A percentile compares a stretch with the other conserved stretches of the same genome.
These are phyloP conservation scores for Cryptococcus sp. DNA, from an alignment of 1,284 basidiomycete species.

Conservation along the genomic window DNA sequence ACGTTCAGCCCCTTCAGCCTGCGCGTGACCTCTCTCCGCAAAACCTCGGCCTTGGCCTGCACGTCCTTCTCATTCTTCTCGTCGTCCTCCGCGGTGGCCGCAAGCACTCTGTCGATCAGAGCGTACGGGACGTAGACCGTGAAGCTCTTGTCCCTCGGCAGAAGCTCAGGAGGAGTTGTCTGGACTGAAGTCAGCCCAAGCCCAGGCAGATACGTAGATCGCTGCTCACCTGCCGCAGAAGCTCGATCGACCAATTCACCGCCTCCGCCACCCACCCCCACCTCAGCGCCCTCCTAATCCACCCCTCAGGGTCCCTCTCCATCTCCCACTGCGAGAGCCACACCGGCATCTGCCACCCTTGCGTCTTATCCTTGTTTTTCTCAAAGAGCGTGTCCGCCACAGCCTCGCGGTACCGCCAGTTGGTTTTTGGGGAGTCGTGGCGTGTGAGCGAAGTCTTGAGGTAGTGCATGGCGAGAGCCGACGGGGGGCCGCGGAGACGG, in stretches of 20 bases:
- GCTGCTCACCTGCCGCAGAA: constrained; percentile 64
- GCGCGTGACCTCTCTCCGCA: constrained; percentile 27
- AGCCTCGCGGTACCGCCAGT: constrained; percentile 69
- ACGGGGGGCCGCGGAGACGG: constrained; percentile 75
- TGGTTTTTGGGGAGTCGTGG: constrained; percentile 69
- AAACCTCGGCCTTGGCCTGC: constrained; percentile 27
- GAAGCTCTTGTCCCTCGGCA: constrained; percentile 58
- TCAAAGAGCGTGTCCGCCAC: constrained; percentile 72
- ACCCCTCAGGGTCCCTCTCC: constrained; percentile 33
- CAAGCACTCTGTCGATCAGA: constrained; percentile 79
- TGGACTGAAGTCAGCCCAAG: constrained; percentile 34
- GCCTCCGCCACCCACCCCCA: constrained; percentile 78
- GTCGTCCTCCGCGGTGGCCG: constrained; percentile 60
- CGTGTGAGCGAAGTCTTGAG: constrained; percentile 73
- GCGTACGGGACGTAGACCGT: constrained; percentile 77
- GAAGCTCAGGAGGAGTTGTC: constrained; percentile 60
- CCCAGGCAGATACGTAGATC: background rate
- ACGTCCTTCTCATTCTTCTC: constrained; percentile 44
- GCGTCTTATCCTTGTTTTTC: constrained; percentile 55
- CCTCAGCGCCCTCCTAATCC: constrained; percentile 52
- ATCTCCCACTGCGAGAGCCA: constrained; percentile 67
- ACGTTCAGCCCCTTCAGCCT: constrained; percentile 19
- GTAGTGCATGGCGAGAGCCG: constrained; percentile 83
- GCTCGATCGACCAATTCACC: constrained; percentile 64
- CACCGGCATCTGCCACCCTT: constrained; percentile 58